Evolutionary conservation across 768 basidiomycete genomes (phyloP), one percentile per base, ranked within the genome.

Genomic region (Pholiota conissans): DNA sequence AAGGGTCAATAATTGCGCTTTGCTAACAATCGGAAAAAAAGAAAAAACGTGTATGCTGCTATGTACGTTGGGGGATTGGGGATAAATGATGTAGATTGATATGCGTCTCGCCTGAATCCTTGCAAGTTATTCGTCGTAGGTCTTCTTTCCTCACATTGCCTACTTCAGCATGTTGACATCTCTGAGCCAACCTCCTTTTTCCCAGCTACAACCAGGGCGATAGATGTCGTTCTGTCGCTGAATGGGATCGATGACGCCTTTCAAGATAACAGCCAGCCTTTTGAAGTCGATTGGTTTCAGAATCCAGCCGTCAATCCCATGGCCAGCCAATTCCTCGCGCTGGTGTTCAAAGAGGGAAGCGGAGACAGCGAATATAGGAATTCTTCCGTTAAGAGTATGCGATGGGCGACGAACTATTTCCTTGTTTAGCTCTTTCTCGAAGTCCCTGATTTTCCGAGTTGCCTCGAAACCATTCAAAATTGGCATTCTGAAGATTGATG

Each of bases 281-380:
- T 83, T 81, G 70, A 90, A 92, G 67, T 91, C 86, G 61, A 93
- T 85, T 0, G 91, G 92, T 70, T 93, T 93, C 60, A 93, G 73
- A 16, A 91, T 82, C 90, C 90, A 94, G 3, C 91, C 91, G 66
- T 91, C 89, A 67, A 91, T 80, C 37, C 90, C 85, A 46, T 76
- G 70, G 11, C 74, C 67, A 7, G 74, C 69, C 51, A 91, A 71
- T 53, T 86, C 79, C 0, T 76, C 70, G 3, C 83, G 77, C 64
- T 89, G 84, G 16, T 70, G 71, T 61, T 88, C 86, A 34, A 72
- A 67, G 8, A 92, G 74, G 11, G 89, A 90, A 0, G 90, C 90
- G 2, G 89, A 90, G 14, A 94, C 90, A 27, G 89, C 91, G 59
- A 94, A 86, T 51, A 93, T 89, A 5, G 90, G 90, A 45, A 92